Evolutionary conservation across 805 yeast species (phyloP).

Genomic region (Metschnikowia kofuensis): DNA sequence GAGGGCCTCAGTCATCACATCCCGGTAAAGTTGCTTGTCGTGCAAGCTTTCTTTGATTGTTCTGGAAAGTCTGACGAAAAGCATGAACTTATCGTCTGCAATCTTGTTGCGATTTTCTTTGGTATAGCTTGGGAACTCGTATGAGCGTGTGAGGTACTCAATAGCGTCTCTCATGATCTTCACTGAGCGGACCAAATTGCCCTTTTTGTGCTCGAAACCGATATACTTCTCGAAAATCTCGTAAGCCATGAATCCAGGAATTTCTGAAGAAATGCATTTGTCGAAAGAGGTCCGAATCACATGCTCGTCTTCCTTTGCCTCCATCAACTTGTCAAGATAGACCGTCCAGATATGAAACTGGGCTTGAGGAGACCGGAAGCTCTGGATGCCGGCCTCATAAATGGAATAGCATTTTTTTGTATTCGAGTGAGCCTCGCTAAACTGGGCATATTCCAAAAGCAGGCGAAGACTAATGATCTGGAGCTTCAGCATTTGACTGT

Average conservation of each 20-base stretch:
- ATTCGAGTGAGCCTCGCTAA: conserved; percentile 47
- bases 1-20: conserved; percentile 44
- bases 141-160: conserved; percentile 9
- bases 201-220: conserved; percentile 56
- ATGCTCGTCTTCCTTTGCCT: conserved; percentile 13
- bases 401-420: conserved; percentile 53
- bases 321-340: conserved; percentile 55
- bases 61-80: conserved; percentile 16
- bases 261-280: conserved; percentile 44
- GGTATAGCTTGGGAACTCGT: conserved; percentile 2
- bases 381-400: conserved; percentile 64
- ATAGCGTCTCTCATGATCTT: conserved; percentile 21
- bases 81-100: conserved; percentile 22
- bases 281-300: conserved; percentile 71
- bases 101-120: conserved; percentile 15
- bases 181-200: conserved; percentile 47
- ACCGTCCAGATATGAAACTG: conserved; percentile 66
- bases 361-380: conserved; percentile 56
- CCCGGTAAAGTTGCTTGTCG: conserved; percentile 23
- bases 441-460: conserved; percentile 63
- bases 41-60: conserved; percentile 9
- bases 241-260: conserved; percentile 49
- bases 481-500: conserved; percentile 32
- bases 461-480: conserved; percentile 69
- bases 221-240: conserved; percentile 55